Evolutionary conservation across 129 eudicot species (phyloP).

Genomic region (Chrysanthemum makinoi): DNA sequence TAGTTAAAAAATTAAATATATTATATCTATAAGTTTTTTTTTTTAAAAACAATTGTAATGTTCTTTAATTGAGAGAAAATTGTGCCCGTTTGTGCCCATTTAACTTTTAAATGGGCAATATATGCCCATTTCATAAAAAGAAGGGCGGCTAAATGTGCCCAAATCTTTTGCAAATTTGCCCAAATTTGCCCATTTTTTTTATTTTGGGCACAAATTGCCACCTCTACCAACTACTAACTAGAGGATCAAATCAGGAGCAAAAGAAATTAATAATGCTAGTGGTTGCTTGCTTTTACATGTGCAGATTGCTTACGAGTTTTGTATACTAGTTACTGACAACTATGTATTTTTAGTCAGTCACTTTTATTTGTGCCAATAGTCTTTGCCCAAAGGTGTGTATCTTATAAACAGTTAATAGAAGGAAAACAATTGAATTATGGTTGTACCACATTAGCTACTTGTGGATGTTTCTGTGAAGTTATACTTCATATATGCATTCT

Average conservation of each 20-base stretch:
- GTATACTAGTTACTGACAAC: not conserved
- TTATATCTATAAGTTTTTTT: no score
- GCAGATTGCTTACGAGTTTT: not conserved
- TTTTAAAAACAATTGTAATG: no score
- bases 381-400: not conserved
- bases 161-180: no score
- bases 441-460: not conserved
- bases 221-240: not conserved
- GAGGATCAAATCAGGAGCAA: not conserved
- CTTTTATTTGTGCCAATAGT: slow-evolving; percentile 1
- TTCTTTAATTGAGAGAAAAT: no score
- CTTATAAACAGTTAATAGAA: not conserved
- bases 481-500: not conserved
- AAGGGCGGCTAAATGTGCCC: no score
- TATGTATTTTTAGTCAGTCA: not conserved
- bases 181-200: no score
- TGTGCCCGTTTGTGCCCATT: no score
- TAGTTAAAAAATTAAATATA: no score
- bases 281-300: not conserved
- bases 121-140: no score
- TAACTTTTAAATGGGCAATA: no score
- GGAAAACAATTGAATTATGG: not conserved
- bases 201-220: no score
- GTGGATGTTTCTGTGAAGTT: not conserved
- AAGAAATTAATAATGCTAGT: not conserved